These are phyloP conservation scores for Dendrobium nobile DNA, from an alignment of 106 monocot genomes.

Conservation along the genomic window DNA sequence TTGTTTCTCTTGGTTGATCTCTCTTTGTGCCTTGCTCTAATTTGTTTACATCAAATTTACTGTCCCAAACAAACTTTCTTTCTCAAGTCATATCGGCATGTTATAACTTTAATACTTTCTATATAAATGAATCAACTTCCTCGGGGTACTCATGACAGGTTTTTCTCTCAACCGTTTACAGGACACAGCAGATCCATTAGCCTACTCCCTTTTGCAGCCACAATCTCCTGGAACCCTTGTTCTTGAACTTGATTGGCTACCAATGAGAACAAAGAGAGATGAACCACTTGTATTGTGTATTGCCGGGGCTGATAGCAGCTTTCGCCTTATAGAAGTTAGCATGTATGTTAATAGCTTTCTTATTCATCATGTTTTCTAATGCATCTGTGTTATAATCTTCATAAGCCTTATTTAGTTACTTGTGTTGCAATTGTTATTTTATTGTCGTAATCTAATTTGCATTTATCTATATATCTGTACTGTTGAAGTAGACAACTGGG, in stretches of 20 bases:
- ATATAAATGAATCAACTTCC: background rate
- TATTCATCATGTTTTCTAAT: background rate
- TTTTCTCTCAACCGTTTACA: constrained; percentile 23
- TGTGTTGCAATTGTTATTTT: background rate
- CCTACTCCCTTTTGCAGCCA: constrained; percentile 87
- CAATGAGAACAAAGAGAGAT: constrained; percentile 59
- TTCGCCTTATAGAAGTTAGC: constrained; percentile 93
- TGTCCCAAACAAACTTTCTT: background rate
- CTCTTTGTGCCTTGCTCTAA: too few relatives aligned
- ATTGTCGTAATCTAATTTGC: background rate
- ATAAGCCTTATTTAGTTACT: background rate
- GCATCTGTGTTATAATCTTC: background rate
- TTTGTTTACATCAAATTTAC: too few relatives aligned
- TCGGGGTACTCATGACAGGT: background rate
- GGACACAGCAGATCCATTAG: constrained; percentile 93
- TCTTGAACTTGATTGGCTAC: constrained; percentile 98
- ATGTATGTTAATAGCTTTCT: constrained; percentile 46
- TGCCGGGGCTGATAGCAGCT: constrained; percentile 98
- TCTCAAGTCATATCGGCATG: background rate
- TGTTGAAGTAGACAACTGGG: background rate
- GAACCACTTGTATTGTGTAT: constrained; percentile 88
- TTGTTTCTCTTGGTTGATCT: too few relatives aligned
- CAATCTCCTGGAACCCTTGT: constrained; percentile 96
- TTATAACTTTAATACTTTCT: background rate
- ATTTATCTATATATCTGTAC: background rate